phyloP scores from a whole-genome alignment of 495 filamentous ascomycete species.

The Tricharina praecox region DNA sequence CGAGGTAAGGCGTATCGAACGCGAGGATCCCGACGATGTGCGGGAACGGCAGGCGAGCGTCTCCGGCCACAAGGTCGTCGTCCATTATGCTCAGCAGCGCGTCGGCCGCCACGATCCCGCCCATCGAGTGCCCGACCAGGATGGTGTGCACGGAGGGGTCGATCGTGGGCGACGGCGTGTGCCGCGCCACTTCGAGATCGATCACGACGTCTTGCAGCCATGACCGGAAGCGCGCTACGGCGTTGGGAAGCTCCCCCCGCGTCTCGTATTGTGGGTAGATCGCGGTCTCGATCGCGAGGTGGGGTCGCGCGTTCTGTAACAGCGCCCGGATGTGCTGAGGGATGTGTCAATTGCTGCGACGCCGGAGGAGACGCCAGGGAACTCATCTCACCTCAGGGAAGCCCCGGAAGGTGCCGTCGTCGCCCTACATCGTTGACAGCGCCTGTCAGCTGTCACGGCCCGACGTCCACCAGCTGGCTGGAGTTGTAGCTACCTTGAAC shows the following conservation, averaged over 20 bases:
- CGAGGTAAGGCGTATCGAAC: slow-evolving; percentile 89
- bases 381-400: slow-evolving; percentile 20
- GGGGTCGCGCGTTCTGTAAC: slow-evolving; percentile 52
- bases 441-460: too few species aligned
- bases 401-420: slow-evolving; percentile 66
- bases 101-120: slow-evolving; percentile 89
- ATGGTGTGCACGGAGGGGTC: slow-evolving; percentile 75
- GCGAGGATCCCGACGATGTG: slow-evolving; percentile 72
- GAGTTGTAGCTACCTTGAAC: slow-evolving; percentile 54
- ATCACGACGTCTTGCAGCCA: slow-evolving; percentile 90
- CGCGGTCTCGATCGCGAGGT: slow-evolving; percentile 48
- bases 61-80: slow-evolving; percentile 21
- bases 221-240: slow-evolving; percentile 65
- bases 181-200: slow-evolving; percentile 71
- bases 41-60: slow-evolving; percentile 40
- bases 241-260: slow-evolving; percentile 64
- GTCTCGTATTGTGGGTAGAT: slow-evolving; percentile 90
- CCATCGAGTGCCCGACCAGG: slow-evolving; percentile 87
- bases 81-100: slow-evolving; percentile 41
- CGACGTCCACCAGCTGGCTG: too few species aligned
- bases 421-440: too few species aligned
- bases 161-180: slow-evolving; percentile 71
- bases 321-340: slow-evolving; percentile 53
- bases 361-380: too few species aligned
- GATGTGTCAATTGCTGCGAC: too few species aligned